These are phyloP conservation scores for Chaetomium olivaceum DNA, from an alignment of 2,329 filamentous ascomycete species.

Conservation along the genomic window DNA sequence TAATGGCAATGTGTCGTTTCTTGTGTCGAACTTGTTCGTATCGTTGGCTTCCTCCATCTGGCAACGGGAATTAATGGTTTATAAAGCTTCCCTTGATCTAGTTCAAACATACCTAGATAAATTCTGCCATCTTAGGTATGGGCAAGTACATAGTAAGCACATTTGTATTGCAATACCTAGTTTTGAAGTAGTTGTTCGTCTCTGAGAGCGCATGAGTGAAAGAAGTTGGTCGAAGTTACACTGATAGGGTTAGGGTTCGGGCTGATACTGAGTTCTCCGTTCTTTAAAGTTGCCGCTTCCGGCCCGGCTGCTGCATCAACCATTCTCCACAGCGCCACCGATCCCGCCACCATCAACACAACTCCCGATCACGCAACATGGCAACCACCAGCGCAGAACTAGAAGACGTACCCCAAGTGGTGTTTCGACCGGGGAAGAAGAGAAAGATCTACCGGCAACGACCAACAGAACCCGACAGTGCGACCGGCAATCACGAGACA, in stretches of 20 bases:
- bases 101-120: background rate
- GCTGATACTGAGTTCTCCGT: background rate
- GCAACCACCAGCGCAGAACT: constrained; percentile 17
- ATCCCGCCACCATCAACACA: constrained; percentile 1
- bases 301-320: background rate
- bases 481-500: constrained; percentile 20
- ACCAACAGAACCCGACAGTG: constrained; percentile 35
- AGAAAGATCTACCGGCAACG: constrained; percentile 61
- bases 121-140: background rate
- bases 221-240: background rate
- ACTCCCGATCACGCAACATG: constrained; percentile 22
- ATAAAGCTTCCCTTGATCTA: background rate
- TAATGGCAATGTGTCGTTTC: background rate
- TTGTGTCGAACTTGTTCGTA: background rate
- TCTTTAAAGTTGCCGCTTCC: background rate
- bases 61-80: background rate
- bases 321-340: background rate
- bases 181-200: too few relatives aligned
- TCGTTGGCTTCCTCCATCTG: background rate
- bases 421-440: constrained; percentile 61
- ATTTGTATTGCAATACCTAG: background rate
- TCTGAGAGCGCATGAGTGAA: too few relatives aligned
- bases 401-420: constrained; percentile 40
- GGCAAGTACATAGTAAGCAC: too few relatives aligned
- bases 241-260: constrained; percentile 4